Evolutionary conservation across 345 rosid genomes (phyloP).

Genomic region (Eucalyptus curtisii): DNA sequence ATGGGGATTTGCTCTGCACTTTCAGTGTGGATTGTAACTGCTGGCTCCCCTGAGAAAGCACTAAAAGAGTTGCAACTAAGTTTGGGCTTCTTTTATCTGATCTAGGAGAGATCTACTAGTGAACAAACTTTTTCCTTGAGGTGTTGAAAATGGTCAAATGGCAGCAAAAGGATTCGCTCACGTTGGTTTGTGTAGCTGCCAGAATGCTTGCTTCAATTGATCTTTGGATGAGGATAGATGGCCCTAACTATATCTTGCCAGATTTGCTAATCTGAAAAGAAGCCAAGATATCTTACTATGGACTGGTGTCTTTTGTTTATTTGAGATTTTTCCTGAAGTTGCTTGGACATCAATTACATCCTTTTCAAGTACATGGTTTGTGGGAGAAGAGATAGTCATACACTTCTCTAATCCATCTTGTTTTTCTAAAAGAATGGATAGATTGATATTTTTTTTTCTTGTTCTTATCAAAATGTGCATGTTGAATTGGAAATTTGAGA

Average conservation of each 20-base stretch:
- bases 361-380: not conserved
- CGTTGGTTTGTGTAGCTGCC: not conserved
- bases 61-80: not conserved
- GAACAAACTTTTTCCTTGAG: not conserved
- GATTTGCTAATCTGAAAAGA: not conserved
- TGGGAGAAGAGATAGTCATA: not conserved
- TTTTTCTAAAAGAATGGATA: not conserved
- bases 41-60: not conserved
- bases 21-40: not conserved
- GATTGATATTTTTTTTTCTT: not conserved
- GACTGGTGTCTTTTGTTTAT: not conserved
- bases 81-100: not conserved
- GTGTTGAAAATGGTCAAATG: not conserved
- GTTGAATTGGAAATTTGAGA: not conserved
- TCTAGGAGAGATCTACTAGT: not conserved
- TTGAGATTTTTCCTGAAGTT: not conserved
- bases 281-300: not conserved
- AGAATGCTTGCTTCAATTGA: not conserved
- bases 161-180: not conserved
- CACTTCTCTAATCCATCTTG: not conserved
- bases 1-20: not conserved
- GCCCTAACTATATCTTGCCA: not conserved
- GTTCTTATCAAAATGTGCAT: not conserved
- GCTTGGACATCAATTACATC: not conserved
- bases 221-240: not conserved